Conservation (phyloP, 805 yeast genomes). For the Candida patagonica region DNA sequence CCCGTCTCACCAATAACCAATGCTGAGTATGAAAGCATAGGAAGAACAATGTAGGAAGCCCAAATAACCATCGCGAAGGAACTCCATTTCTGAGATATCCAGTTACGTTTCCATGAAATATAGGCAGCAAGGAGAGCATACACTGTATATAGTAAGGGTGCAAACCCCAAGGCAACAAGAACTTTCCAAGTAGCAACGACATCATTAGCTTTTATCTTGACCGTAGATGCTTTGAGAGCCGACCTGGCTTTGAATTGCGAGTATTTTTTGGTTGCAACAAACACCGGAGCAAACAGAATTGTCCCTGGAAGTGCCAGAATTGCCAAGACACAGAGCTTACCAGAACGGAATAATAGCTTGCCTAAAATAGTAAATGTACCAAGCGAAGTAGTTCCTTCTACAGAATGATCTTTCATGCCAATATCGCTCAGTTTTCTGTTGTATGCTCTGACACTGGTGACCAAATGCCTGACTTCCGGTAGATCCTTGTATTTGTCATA, state of each 20-base stretch:
- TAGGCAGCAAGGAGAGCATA: constrained; percentile 51
- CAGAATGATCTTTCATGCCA: constrained; percentile 66
- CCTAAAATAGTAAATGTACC: constrained; percentile 42
- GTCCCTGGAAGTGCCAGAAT: constrained; percentile 80
- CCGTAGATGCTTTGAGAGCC: constrained; percentile 81
- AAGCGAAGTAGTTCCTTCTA: constrained; percentile 41
- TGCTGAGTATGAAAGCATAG: constrained; percentile 76
- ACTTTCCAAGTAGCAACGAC: constrained; percentile 98
- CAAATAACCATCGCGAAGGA: constrained; percentile 31
- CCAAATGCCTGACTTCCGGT: constrained; percentile 53
- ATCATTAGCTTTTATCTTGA: constrained; percentile 85
- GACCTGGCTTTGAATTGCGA: constrained; percentile 63
- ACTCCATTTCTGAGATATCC: constrained; percentile 21
- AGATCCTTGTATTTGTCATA: constrained; percentile 65
- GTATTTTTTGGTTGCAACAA: constrained; percentile 63
- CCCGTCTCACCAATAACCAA: constrained; percentile 89
- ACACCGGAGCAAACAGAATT: constrained; percentile 79
- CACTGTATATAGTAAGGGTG: constrained; percentile 75
- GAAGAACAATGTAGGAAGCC: constrained; percentile 56
- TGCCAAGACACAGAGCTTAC: constrained; percentile 47
- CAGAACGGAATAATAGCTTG: constrained; percentile 40
- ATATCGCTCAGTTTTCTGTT: constrained; percentile 55
- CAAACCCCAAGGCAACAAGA: constrained; percentile 75
- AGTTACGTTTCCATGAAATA: constrained; percentile 22
- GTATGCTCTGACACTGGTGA: constrained; percentile 56